Evolutionary conservation across 257 asterid species (phyloP).

Genomic region (Paraleonurus japonicus): DNA sequence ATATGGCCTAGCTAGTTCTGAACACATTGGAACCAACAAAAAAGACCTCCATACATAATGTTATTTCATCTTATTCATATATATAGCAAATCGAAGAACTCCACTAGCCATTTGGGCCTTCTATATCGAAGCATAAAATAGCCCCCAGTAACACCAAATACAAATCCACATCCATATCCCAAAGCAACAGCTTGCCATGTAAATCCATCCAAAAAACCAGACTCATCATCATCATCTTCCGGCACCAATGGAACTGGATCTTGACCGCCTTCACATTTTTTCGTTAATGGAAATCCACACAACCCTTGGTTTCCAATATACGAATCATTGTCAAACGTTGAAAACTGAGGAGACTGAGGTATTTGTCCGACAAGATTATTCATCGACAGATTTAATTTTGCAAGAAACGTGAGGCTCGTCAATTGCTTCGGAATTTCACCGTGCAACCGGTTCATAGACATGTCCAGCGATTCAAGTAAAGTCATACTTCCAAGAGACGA

Average conservation of each 20-base stretch:
- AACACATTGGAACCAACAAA: not conserved
- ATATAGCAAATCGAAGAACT: not conserved
- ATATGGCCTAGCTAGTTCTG: too few relatives aligned
- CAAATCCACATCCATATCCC: conserved; percentile 33
- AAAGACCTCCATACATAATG: not conserved
- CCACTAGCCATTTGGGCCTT: not conserved
- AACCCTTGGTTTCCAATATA: not conserved
- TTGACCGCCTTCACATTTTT: not conserved
- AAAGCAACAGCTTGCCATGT: conserved; percentile 28
- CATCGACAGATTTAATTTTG: not conserved
- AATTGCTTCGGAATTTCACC: not conserved
- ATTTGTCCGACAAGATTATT: not conserved
- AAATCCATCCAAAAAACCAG: conserved; percentile 11
- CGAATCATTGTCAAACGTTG: not conserved
- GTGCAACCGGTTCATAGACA: not conserved
- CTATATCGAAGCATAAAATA: conserved; percentile 14
- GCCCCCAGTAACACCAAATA: conserved; percentile 20
- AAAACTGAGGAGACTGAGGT: not conserved
- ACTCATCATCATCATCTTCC: not conserved
- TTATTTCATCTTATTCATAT: not conserved
- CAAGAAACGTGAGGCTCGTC: not conserved
- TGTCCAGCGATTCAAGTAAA: not conserved
- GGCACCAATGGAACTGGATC: not conserved
- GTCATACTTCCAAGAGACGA: not conserved
- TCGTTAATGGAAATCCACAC: not conserved